These are phyloP conservation scores for Corrigiola litoralis DNA, from an alignment of 179 eudicot genomes.

Conservation along the genomic window DNA sequence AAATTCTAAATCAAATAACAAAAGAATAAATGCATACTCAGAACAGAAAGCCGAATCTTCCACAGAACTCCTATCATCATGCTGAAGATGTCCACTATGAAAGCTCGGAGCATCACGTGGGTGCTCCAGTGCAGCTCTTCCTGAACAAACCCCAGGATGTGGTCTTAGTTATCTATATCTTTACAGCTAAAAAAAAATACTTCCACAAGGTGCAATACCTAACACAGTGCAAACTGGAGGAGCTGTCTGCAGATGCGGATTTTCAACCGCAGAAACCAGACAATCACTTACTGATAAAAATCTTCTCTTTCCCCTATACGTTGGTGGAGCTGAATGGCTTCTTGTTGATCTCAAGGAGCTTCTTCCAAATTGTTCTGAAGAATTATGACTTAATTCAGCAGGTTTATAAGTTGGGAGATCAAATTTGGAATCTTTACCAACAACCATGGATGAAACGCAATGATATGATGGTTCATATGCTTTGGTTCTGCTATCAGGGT, in stretches of 20 bases:
- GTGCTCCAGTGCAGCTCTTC: conserved; percentile 28
- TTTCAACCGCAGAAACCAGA: conserved; percentile 25
- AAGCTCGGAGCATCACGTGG: conserved; percentile 14
- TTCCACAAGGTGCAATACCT: conserved; percentile 20
- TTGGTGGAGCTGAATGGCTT: conserved; percentile 94
- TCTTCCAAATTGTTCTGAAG: conserved; percentile 31
- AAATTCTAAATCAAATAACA: background rate
- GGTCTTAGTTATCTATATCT: conserved; percentile 1
- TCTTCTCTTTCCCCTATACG: conserved; percentile 48
- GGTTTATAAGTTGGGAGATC: conserved; percentile 20
- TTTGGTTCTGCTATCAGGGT: conserved; percentile 17
- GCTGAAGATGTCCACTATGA: conserved; percentile 18
- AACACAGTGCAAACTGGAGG: conserved; percentile 18
- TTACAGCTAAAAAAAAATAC: conserved; percentile 3
- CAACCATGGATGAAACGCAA: conserved; percentile 17
- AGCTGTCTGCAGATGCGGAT: conserved; percentile 5
- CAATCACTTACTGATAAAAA: conserved; percentile 33
- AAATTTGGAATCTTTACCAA: conserved; percentile 14
- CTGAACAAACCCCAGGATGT: conserved; percentile 31
- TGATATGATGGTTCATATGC: conserved; percentile 12
- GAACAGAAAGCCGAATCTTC: conserved; percentile 23
- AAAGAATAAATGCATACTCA: conserved; percentile 34
- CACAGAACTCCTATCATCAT: conserved; percentile 24
- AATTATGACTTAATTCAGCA: conserved; percentile 13
- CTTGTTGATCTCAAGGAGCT: conserved; percentile 45